Percentiles rank a stretch among this genome's conserved stretches.
These are phyloP conservation scores for Monascus ruber DNA, from an alignment of 2,329 filamentous ascomycete genomes.

Conservation along the genomic window DNA sequence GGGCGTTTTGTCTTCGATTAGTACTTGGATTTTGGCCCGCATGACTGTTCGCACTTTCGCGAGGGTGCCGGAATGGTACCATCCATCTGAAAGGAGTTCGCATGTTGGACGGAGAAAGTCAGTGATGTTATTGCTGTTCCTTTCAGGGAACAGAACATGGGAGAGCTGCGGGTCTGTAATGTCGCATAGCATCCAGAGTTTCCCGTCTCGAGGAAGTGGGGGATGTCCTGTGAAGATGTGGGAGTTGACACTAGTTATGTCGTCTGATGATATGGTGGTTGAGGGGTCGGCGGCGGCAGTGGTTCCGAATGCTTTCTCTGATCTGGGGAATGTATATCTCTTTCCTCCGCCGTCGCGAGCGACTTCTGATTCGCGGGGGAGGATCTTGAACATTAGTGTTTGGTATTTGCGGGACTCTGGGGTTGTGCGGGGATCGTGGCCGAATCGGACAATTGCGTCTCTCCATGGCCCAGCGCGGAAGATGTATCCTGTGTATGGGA, in stretches of 20 bases:
- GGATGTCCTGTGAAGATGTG: constrained; percentile 75
- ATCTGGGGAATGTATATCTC: constrained; percentile 7
- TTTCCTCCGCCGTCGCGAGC: constrained; percentile 20
- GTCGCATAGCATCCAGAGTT: constrained; percentile 91
- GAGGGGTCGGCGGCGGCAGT: constrained; percentile 4
- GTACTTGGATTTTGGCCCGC: constrained; percentile 68
- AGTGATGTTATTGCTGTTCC: constrained; percentile 37
- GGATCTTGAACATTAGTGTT: constrained; percentile 73
- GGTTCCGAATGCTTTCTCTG: background rate
- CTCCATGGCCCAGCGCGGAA: constrained; percentile 89
- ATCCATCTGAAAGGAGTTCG: constrained; percentile 58
- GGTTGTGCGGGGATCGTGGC: constrained; percentile 70
- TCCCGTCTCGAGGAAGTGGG: constrained; percentile 63
- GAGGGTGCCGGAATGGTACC: constrained; percentile 72
- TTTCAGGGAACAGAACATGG: constrained; percentile 49
- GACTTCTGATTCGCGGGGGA: constrained; percentile 23
- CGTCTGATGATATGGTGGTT: background rate
- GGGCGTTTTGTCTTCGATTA: constrained; percentile 35
- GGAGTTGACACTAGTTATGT: constrained; percentile 1
- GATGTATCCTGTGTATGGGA: constrained; percentile 80
- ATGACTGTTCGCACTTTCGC: constrained; percentile 78
- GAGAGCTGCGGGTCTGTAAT: constrained; percentile 68
- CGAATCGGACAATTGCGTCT: constrained; percentile 75
- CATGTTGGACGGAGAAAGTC: constrained; percentile 47
- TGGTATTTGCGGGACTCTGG: constrained; percentile 74